These are phyloP conservation scores for Coemansia sp. DNA, from an alignment of 192 early-diverging fungal species.

Conservation along the genomic window DNA sequence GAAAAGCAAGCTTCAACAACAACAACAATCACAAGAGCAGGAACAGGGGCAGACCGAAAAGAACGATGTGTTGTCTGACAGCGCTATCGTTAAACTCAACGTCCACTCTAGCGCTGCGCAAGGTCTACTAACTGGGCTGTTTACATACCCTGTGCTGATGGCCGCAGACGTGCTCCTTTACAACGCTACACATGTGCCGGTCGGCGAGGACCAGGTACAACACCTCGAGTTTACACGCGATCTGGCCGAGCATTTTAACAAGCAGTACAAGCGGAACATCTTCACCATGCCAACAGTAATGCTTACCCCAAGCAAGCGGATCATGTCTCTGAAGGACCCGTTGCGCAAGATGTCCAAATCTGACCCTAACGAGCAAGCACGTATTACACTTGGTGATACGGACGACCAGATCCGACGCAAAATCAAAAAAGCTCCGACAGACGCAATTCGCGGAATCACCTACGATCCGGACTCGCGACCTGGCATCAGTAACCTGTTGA, in stretches of 20 bases:
- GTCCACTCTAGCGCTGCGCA: slow-evolving; percentile 28
- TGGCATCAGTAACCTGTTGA: slow-evolving; percentile 79
- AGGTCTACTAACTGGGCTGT: slow-evolving; percentile 62
- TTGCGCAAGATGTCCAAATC: slow-evolving; percentile 88
- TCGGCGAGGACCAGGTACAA: slow-evolving; percentile 92
- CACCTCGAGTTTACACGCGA: slow-evolving; percentile 88
- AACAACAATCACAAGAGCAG: slow-evolving; percentile 12
- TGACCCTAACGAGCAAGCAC: slow-evolving; percentile 63
- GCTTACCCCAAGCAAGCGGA: slow-evolving; percentile 65
- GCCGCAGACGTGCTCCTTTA: slow-evolving; percentile 92
- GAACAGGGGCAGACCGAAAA: not conserved
- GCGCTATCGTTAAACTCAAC: not conserved
- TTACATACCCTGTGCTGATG: slow-evolving; percentile 90
- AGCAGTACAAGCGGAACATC: slow-evolving; percentile 57
- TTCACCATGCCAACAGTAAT: slow-evolving; percentile 71
- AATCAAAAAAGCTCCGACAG: slow-evolving; percentile 71
- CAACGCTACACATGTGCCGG: slow-evolving; percentile 79
- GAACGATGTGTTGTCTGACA: slow-evolving; percentile 14
- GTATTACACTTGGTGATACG: slow-evolving; percentile 76
- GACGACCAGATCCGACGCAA: slow-evolving; percentile 66
- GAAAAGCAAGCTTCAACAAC: slow-evolving; percentile 63
- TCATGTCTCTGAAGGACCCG: slow-evolving; percentile 85
- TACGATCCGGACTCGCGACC: slow-evolving; percentile 73
- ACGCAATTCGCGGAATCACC: slow-evolving; percentile 63
- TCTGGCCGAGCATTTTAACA: slow-evolving; percentile 76